phyloP scores from a whole-genome alignment of 164 flowering plant species.

The Sextonia rubra region DNA sequence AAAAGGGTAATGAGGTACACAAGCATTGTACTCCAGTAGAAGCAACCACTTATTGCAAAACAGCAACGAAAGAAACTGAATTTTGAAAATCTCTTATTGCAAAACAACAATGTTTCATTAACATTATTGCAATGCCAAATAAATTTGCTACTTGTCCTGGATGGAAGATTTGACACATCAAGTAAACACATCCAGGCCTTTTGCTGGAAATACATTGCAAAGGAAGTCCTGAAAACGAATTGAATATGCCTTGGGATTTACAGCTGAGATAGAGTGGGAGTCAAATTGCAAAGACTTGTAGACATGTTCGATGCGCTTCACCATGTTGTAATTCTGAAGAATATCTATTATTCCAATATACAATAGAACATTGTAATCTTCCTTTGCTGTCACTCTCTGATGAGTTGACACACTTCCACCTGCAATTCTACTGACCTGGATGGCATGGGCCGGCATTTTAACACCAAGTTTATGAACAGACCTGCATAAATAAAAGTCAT shows the following conservation, averaged over 20 bases:
- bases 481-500: slow-evolving; percentile 13
- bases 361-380: slow-evolving; percentile 26
- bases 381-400: background rate
- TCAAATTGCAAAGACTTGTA: slow-evolving; percentile 39
- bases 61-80: no score
- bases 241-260: slow-evolving; percentile 32
- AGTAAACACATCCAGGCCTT: slow-evolving; percentile 7
- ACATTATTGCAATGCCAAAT: no score
- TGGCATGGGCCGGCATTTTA: slow-evolving; percentile 31
- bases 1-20: no score
- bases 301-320: slow-evolving; percentile 37
- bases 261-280: slow-evolving; percentile 32
- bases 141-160: background rate
- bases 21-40: no score
- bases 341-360: slow-evolving; percentile 41
- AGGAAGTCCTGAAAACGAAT: slow-evolving; percentile 29
- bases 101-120: no score
- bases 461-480: slow-evolving; percentile 26
- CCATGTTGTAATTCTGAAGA: slow-evolving; percentile 34
- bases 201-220: slow-evolving; percentile 24
- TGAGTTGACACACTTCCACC: slow-evolving; percentile 4
- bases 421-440: slow-evolving; percentile 7
- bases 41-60: no score
- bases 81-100: no score
- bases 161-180: background rate